A percentile compares a stretch with the other conserved stretches of the same genome.
Evolutionary conservation across 2,329 filamentous ascomycete genomes (phyloP).

Genomic region (Claviceps citrina): DNA sequence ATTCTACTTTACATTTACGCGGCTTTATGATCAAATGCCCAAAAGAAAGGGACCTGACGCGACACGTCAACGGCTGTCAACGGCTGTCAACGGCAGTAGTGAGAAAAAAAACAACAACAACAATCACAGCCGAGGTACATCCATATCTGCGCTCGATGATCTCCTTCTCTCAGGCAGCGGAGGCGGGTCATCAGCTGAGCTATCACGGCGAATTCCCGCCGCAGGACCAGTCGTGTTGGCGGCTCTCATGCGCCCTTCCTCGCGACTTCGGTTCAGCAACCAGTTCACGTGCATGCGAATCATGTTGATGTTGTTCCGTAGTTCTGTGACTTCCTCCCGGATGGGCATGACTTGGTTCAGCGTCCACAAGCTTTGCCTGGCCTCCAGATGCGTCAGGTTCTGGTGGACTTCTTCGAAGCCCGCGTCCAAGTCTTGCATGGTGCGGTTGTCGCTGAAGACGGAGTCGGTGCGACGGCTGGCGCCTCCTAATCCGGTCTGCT

Average conservation of each 20-base stretch:
- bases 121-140: slow-evolving; percentile 22
- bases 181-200: slow-evolving; percentile 13
- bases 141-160: slow-evolving; percentile 22
- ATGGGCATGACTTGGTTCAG: slow-evolving; percentile 47
- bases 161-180: slow-evolving; percentile 21
- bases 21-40: too few relatives aligned
- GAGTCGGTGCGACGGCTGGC: slow-evolving; percentile 15
- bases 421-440: slow-evolving; percentile 27
- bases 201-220: slow-evolving; percentile 17
- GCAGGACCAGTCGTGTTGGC: slow-evolving; percentile 21
- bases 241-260: slow-evolving; percentile 28
- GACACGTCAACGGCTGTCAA: too few relatives aligned
- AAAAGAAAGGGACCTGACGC: too few relatives aligned
- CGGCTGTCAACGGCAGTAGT: too few relatives aligned
- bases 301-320: slow-evolving; percentile 40
- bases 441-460: slow-evolving; percentile 33
- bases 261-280: slow-evolving; percentile 37
- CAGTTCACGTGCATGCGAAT: slow-evolving; percentile 45
- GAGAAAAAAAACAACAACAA: neutral
- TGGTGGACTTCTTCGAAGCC: slow-evolving; percentile 41
- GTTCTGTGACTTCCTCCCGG: slow-evolving; percentile 46
- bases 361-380: slow-evolving; percentile 43
- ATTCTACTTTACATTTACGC: too few relatives aligned
- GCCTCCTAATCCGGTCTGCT: slow-evolving; percentile 9
- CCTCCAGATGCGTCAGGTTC: slow-evolving; percentile 41